Evolutionary conservation across 805 yeast species (phyloP).

Genomic region (Starmera dryadoides): DNA sequence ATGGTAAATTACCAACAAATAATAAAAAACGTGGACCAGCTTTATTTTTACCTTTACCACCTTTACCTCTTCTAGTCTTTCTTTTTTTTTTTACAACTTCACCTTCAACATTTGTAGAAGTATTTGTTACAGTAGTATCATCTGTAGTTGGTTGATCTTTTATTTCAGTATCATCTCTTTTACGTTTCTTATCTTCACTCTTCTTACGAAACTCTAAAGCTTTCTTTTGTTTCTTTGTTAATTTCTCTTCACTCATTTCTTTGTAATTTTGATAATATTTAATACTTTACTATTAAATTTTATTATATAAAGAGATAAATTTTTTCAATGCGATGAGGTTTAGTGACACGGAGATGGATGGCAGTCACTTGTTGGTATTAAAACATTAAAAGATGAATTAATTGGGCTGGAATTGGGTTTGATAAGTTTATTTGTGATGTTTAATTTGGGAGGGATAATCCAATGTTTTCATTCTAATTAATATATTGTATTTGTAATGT

Average conservation of each 20-base stretch:
- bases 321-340: constrained; percentile 1
- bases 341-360: too few relatives aligned
- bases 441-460: too few relatives aligned
- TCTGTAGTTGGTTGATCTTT: constrained; percentile 20
- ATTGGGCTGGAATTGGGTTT: too few relatives aligned
- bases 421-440: too few relatives aligned
- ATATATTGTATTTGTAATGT: too few relatives aligned
- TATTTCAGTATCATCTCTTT: constrained; percentile 17
- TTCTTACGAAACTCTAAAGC: constrained; percentile 49
- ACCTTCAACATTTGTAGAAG: constrained; percentile 8
- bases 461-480: too few relatives aligned
- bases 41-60: constrained; percentile 23
- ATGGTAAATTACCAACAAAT: constrained; percentile 89
- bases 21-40: constrained; percentile 65
- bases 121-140: constrained; percentile 9
- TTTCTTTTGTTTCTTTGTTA: constrained; percentile 61
- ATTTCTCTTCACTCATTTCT: constrained; percentile 23
- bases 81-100: constrained; percentile 50
- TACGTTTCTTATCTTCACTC: constrained; percentile 14
- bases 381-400: too few relatives aligned
- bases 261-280: too few relatives aligned
- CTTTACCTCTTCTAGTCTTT: constrained; percentile 70
- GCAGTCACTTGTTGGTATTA: too few relatives aligned
- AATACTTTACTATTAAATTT: background rate
- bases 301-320: background rate